Evolutionary conservation across 106 monocot species (phyloP), one percentile per base, ranked within the genome.

Genomic region (Apostasia shenzhenica): DNA sequence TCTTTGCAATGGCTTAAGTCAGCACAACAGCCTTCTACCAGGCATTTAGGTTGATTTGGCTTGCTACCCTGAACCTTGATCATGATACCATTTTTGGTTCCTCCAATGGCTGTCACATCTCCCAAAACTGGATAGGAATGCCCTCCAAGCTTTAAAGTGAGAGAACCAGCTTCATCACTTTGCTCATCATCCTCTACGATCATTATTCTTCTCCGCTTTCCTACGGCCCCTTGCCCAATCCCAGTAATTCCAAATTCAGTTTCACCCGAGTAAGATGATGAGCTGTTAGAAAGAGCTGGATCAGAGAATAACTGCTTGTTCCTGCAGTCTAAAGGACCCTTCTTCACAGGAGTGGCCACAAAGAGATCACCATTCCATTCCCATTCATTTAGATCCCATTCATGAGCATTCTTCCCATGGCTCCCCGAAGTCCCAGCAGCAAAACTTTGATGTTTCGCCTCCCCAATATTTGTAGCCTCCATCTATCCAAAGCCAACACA

Each of bases 301-400:
- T 55, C 67, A 26, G 76, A 74, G 44, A 81, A 49, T 53, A 80
- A 45, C 46, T 77, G 70, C 51, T 81, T 83, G 78, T 57, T 83
- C 55, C 63, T 56, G 69, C 75, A 77, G 47, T 71, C 70, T 7
- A 75, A 75, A 1, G 72, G 77, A 45, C 45, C 45, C 6, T 63
- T 52, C 61, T 81, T 78, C 9, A 67, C 39, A 61, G 78, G 77
- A 14, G 72, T 81, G 3, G 87, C 87, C 14, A 78, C 11, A 61
- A 81, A 81, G 10, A 69, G 74, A 68, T 88, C 68, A 0, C 87
- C 83, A 52, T 88, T 78, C 87, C 87, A 88, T 51, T 61, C 76
- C 87, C 87, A 83, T 39, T 81, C 83, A 67, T 81, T 88, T 61
- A 83, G 61, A 75, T 81, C 80, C 87, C 87, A 88, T 46, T 88